Conservation (phyloP, 805 yeast species). For the Saccharomyces eubayanus region DNA sequence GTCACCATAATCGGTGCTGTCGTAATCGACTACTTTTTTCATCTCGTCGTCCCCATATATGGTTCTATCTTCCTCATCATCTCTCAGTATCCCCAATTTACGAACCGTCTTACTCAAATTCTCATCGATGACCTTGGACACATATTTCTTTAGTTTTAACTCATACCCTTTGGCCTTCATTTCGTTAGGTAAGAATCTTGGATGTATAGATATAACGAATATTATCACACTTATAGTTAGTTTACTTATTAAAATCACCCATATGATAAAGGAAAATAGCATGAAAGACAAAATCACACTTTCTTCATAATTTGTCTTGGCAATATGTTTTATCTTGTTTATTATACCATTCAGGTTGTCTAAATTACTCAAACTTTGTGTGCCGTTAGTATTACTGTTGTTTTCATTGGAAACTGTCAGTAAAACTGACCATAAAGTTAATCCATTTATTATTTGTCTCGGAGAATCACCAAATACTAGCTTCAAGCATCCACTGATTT, state of each 20-base stretch:
- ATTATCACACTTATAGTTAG: conserved; percentile 25
- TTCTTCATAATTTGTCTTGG: conserved; percentile 49
- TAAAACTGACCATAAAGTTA: conserved; percentile 51
- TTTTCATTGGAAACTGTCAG: conserved; percentile 23
- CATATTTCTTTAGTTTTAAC: background rate
- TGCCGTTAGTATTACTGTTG: conserved; percentile 13
- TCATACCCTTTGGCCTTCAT: background rate
- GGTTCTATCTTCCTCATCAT: background rate
- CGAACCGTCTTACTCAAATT: background rate
- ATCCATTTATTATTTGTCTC: conserved; percentile 72
- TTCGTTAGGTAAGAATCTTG: background rate
- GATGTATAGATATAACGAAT: background rate
- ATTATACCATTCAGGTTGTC: conserved; percentile 28
- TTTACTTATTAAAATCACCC: conserved; percentile 57
- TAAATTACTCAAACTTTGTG: conserved; percentile 21
- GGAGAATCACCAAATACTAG: conserved; percentile 74
- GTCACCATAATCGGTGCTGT: background rate
- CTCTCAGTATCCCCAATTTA: background rate
- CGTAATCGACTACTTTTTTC: background rate
- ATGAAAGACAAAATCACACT: conserved; percentile 66
- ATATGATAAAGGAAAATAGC: conserved; percentile 64
- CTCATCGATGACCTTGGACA: background rate
- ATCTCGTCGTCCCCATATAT: background rate
- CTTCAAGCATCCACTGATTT: conserved; percentile 52
- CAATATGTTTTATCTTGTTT: conserved; percentile 45